A percentile compares a stretch with the other conserved stretches of the same genome.
Evolutionary conservation across 2,329 filamentous ascomycete genomes (phyloP).

Genomic region (Penicillium sp.): DNA sequence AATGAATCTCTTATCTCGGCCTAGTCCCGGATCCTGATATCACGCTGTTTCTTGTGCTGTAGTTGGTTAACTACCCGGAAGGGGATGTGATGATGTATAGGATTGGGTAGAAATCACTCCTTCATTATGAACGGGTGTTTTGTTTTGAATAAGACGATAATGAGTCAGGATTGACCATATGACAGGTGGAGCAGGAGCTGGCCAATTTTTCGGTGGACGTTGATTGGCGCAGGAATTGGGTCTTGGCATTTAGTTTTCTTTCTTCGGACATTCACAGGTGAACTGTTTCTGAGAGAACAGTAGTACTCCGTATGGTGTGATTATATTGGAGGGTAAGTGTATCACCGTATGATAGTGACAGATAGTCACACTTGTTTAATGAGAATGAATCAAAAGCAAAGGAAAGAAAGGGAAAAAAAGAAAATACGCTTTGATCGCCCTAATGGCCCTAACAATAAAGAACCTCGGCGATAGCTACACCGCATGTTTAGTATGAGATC

Average conservation of each 20-base stretch:
- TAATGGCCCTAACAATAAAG: slow-evolving; percentile 6
- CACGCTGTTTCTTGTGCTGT: too few species aligned
- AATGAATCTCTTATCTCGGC: background rate
- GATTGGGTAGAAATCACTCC: background rate
- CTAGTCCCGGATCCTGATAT: background rate
- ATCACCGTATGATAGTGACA: too few species aligned
- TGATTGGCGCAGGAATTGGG: slow-evolving; percentile 16
- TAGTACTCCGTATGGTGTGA: slow-evolving; percentile 1
- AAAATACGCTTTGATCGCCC: background rate
- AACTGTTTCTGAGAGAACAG: background rate
- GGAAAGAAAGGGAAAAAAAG: background rate
- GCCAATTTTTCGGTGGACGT: background rate
- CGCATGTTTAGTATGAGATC: slow-evolving; percentile 19
- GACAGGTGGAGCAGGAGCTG: slow-evolving; percentile 20
- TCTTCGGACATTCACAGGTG: background rate
- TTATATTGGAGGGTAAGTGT: background rate
- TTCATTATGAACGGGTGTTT: background rate
- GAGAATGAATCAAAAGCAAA: too few species aligned
- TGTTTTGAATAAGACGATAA: background rate
- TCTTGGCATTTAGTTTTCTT: background rate
- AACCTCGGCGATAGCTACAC: slow-evolving; percentile 22
- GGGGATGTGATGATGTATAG: too few species aligned
- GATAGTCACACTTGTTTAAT: background rate
- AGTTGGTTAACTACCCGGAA: too few species aligned
- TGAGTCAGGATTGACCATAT: slow-evolving; percentile 9